A percentile compares a stretch with the other conserved stretches of the same genome.
These are phyloP conservation scores for Linnemannia elongata DNA, from an alignment of 192 early-diverging fungal species.

Conservation along the genomic window DNA sequence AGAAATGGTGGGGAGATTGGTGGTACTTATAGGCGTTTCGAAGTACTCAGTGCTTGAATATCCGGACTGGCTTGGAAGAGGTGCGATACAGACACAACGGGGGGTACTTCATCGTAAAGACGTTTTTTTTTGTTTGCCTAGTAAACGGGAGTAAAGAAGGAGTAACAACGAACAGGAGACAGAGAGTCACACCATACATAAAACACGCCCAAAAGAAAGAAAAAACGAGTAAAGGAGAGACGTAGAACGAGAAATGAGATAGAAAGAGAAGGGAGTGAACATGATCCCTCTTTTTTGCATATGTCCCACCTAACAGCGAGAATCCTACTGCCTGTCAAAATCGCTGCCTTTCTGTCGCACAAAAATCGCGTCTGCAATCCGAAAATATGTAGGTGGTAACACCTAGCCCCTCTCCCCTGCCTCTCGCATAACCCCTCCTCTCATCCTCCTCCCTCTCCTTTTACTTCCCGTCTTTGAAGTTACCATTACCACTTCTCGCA, in stretches of 20 bases:
- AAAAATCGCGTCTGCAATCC: neutral
- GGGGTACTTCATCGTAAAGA: neutral
- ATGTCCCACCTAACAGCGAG: neutral
- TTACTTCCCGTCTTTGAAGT: neutral
- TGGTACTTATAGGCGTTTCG: neutral
- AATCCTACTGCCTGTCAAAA: neutral
- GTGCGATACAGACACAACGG: neutral
- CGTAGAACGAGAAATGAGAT: neutral
- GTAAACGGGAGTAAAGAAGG: neutral
- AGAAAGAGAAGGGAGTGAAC: neutral
- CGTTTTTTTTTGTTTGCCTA: neutral
- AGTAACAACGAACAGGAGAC: neutral
- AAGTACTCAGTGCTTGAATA: neutral
- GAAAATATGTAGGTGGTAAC: neutral
- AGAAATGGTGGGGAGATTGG: neutral
- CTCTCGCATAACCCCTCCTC: neutral
- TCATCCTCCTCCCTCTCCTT: neutral
- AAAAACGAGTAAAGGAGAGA: no score
- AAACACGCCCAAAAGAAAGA: no score
- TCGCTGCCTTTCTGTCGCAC: neutral
- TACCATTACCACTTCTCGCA: neutral
- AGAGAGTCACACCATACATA: no score
- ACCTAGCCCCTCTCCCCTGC: neutral
- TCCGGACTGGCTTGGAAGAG: neutral
- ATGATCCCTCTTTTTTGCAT: neutral